Base-by-base conservation (phyloP, 768 basidiomycete species). In the Mycena sanguinolenta region DNA sequence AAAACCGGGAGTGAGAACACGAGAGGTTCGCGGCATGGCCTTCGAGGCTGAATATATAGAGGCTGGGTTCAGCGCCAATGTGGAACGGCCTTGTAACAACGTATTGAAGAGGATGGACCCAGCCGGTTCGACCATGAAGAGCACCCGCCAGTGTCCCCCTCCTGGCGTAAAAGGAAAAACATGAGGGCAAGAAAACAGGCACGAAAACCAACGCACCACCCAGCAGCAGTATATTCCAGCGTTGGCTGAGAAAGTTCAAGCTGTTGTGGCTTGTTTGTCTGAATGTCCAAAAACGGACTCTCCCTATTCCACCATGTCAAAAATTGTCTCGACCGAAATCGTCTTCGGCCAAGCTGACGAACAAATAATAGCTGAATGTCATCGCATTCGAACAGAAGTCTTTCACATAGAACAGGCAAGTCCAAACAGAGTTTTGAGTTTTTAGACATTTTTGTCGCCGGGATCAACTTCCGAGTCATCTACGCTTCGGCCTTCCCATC, bases 281-380 rank as follows among this genome's bases (percentile, higher is more conserved):
- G 8, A 34, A 10, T 9, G 53, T 25, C 53, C 30, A n/a, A 34
- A 32, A 21, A 34, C 32, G 16, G 53, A 25, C 39, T 23, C 25
- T 23, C 3, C n/a, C 4, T n/a, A 7, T 46, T n/a, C 19, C 44
- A 39, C n/a, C 67, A 68, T 68, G 67, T 60, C 58, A 10, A 27
- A 27, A 42, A 42, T 69, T 36, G 25, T 70, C 44, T 60, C 50
- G 3, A 65, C 58, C 14, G 65, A 73, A 17, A 58, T 73, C 23
- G 57, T 69, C 7, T 59, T 5, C 23, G 61, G 44, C 81, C 83
- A 76, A 81, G 82, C 71, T 78, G 77, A 75, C 89, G 87, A 65
- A 88, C 87, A 78, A 79, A 84, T 72, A 82, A 81, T 69, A 86
- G 87, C 72, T 87, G 90, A 75, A 74, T 82, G 67, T 60, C 53